A percentile compares a stretch with the other conserved stretches of the same genome.
These are phyloP conservation scores for Hanseniaspora uvarum DNA, from an alignment of 1,139 yeast genomes.

Conservation along the genomic window DNA sequence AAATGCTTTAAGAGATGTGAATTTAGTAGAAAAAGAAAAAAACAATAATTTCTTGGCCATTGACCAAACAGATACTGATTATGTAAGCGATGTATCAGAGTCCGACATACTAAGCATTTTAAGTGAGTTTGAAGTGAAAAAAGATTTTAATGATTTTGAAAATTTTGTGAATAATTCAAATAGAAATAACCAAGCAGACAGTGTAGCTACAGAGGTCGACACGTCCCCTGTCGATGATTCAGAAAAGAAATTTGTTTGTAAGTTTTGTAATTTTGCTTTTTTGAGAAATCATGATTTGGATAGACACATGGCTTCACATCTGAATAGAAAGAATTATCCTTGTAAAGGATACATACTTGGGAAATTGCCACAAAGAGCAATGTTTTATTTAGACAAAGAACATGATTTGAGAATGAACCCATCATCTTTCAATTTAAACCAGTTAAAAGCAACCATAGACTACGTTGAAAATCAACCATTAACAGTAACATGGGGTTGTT, in stretches of 20 bases:
- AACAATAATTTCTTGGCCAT: not conserved
- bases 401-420: not conserved
- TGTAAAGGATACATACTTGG: slow-evolving; percentile 63
- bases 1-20: not conserved
- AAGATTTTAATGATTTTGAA: not conserved
- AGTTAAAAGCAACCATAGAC: not conserved
- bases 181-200: not conserved
- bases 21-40: not conserved
- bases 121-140: not conserved
- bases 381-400: not conserved
- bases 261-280: slow-evolving; percentile 83
- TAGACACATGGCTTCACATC: slow-evolving; percentile 85
- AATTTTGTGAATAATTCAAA: not conserved
- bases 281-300: slow-evolving; percentile 92
- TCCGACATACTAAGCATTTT: not conserved
- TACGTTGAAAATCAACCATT: not conserved
- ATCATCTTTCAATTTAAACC: not conserved
- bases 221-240: not conserved
- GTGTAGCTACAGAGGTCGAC: not conserved
- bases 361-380: not conserved
- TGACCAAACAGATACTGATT: not conserved
- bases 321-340: slow-evolving; percentile 80
- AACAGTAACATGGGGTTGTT: slow-evolving; percentile 70
- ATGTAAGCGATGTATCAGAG: slow-evolving; percentile 8
- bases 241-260: slow-evolving; percentile 81